A percentile compares a stretch with the other conserved stretches of the same genome.
Evolutionary conservation across 1,284 basidiomycete species (phyloP).

Genomic region (Rhodotorula sp.): DNA sequence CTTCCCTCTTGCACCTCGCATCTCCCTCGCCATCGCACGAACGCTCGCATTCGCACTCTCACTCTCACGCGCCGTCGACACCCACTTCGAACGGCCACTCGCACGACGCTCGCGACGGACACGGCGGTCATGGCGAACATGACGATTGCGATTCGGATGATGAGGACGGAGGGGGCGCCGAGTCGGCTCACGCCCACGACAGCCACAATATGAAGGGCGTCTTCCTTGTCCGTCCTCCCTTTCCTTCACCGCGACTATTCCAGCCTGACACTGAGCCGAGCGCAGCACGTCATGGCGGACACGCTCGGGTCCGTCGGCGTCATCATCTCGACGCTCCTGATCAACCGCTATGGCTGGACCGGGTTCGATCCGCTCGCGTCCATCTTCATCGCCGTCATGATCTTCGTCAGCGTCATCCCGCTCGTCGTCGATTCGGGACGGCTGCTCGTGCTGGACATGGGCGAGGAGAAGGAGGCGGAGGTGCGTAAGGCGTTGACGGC

Average conservation of each 20-base stretch:
- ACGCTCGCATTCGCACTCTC: constrained; percentile 5
- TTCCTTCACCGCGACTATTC: not conserved
- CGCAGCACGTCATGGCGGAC: constrained; percentile 53
- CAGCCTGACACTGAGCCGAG: not conserved
- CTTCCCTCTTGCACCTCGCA: not conserved
- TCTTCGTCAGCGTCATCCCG: constrained; percentile 91
- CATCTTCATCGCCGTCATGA: constrained; percentile 91
- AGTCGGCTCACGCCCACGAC: constrained; percentile 57
- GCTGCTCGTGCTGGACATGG: constrained; percentile 82
- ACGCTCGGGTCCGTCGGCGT: constrained; percentile 88
- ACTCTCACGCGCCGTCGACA: not conserved
- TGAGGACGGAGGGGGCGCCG: constrained; percentile 53
- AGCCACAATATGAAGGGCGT: constrained; percentile 99
- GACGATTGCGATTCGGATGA: constrained; percentile 47
- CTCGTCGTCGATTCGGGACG: constrained; percentile 90
- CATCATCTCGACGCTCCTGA: constrained; percentile 92
- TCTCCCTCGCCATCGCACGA: not conserved
- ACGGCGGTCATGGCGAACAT: constrained; percentile 29
- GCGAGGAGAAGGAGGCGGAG: constrained; percentile 60
- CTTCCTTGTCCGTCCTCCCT: constrained; percentile 66
- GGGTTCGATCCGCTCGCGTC: constrained; percentile 98
- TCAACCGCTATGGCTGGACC: constrained; percentile 98
- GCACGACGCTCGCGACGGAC: constrained; percentile 33
- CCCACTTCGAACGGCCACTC: constrained; percentile 23
- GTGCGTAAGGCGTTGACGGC: constrained; percentile 73